Evolutionary conservation across 345 rosid species (phyloP).

Genomic region (Eucalyptus globulus): DNA sequence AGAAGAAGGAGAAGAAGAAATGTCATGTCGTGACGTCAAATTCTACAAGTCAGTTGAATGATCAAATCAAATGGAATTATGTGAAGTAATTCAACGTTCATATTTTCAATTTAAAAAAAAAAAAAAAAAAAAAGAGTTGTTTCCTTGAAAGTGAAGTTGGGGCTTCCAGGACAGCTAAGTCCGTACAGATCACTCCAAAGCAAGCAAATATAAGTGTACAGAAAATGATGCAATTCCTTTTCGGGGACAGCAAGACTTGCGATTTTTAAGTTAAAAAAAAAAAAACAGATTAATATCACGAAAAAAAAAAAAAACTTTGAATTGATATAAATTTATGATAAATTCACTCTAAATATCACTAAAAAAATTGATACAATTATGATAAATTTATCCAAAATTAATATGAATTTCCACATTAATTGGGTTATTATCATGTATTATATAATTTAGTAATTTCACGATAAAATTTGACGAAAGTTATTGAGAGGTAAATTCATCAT

Average conservation of each 20-base stretch:
- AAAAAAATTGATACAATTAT: too few species aligned
- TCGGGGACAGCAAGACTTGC: background rate
- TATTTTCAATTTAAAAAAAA: background rate
- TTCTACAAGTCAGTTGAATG: background rate
- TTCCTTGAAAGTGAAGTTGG: background rate
- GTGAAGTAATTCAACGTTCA: background rate
- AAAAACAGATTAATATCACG: too few species aligned
- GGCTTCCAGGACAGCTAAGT: background rate
- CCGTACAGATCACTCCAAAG: background rate
- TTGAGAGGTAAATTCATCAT: rapidly evolving
- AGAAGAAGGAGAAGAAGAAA: background rate
- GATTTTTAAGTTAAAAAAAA: background rate
- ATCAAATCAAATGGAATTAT: background rate
- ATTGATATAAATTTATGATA: background rate
- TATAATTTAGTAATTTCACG: rapidly evolving
- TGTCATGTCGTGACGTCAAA: background rate
- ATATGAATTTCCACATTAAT: too few species aligned
- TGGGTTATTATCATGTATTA: too few species aligned
- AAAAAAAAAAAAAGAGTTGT: background rate
- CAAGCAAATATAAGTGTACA: background rate
- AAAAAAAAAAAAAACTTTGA: too few species aligned
- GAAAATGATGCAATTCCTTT: background rate
- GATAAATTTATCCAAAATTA: rapidly evolving
- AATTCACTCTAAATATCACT: background rate
- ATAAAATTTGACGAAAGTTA: too few species aligned